A percentile compares a stretch with the other conserved stretches of the same genome.
These are phyloP conservation scores for Colletotrichum caudatum DNA, from an alignment of 2,329 filamentous ascomycete genomes.

Conservation along the genomic window DNA sequence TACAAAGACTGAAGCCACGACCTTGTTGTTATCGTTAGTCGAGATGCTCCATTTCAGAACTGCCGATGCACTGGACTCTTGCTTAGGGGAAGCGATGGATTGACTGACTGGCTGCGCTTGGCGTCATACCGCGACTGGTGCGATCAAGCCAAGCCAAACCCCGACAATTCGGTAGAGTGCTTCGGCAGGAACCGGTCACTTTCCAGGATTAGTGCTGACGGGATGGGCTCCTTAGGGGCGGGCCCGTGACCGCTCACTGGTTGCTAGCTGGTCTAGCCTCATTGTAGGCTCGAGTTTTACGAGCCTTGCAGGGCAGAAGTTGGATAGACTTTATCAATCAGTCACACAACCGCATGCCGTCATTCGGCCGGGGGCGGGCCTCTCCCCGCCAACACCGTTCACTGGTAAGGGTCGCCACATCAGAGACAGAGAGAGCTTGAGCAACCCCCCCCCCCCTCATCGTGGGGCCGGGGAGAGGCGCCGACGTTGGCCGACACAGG, in stretches of 20 bases:
- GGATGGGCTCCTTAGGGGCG: not conserved
- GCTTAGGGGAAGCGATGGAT: not conserved
- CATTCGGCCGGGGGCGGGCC: too few relatives aligned
- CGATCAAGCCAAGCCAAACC: not conserved
- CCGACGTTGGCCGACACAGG: not conserved
- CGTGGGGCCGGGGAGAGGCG: not conserved
- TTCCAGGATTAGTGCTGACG: constrained; percentile 13
- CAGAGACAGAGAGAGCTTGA: not conserved
- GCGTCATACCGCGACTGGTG: not conserved
- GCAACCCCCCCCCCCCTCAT: not conserved
- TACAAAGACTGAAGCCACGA: not conserved
- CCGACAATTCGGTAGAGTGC: constrained; percentile 11
- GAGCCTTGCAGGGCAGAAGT: constrained; percentile 11
- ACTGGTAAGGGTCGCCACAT: not conserved
- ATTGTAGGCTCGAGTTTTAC: not conserved
- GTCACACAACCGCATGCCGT: not conserved
- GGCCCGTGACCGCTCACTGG: not conserved
- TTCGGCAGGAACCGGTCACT: constrained; percentile 30
- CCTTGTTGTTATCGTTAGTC: not conserved
- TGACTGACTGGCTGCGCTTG: not conserved
- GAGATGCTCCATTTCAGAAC: constrained; percentile 5
- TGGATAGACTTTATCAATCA: not conserved
- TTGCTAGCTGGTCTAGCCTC: constrained; percentile 2
- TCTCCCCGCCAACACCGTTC: not conserved
- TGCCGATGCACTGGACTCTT: not conserved